phyloP scores from a whole-genome alignment of 768 basidiomycete species.

The Lyophyllum atratum region DNA sequence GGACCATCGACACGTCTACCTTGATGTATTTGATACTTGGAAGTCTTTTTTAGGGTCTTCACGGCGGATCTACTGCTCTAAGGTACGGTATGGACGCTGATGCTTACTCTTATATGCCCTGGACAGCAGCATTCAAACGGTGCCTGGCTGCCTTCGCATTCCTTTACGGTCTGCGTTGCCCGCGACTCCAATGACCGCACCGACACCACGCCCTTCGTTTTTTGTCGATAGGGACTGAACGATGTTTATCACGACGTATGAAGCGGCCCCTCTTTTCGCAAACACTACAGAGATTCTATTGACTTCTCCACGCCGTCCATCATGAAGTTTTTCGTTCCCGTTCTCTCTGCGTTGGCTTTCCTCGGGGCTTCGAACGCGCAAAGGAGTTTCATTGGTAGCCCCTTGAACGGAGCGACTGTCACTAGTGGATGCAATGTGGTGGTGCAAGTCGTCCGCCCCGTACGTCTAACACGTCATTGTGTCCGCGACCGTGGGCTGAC shows the following conservation, averaged over 20 bases:
- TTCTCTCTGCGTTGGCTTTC: conserved; percentile 11
- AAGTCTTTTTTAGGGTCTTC: too few relatives aligned
- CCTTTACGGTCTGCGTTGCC: not conserved
- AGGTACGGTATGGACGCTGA: not conserved
- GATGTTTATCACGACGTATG: not conserved
- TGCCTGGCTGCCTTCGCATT: not conserved
- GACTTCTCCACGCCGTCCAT: not conserved
- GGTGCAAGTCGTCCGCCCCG: conserved; percentile 40
- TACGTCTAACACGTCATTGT: conserved; percentile 19
- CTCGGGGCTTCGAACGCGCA: conserved; percentile 17
- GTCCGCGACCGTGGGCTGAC: not conserved
- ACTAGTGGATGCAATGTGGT: conserved; percentile 28
- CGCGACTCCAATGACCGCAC: not conserved
- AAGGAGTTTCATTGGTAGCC: conserved; percentile 30
- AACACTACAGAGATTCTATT: not conserved
- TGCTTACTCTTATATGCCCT: not conserved
- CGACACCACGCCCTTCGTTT: not conserved
- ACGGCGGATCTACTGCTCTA: too few relatives aligned
- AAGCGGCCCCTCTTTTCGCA: not conserved
- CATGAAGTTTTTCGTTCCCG: conserved; percentile 14
- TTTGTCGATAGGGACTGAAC: not conserved
- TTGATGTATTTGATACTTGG: too few relatives aligned
- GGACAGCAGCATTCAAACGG: not conserved
- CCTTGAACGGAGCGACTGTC: conserved; percentile 27
- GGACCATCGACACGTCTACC: too few relatives aligned